Base-by-base conservation (phyloP, 352 stramenopile species). In the Phytopythium boreale region DNA sequence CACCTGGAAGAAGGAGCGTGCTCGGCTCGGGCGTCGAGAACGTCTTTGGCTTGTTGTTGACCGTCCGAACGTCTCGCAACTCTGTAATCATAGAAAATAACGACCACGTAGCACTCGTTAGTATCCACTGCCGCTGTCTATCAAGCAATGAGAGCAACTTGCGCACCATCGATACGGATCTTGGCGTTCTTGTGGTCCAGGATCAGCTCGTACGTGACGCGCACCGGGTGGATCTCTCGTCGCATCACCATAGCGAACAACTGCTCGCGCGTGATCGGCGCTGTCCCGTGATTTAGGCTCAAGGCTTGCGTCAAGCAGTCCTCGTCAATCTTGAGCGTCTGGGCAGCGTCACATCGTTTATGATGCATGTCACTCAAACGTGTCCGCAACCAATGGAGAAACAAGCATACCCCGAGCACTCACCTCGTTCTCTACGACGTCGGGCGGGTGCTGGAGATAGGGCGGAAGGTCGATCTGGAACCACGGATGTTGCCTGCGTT, bases 151-250 rank as follows among this genome's bases (percentile, higher is more conserved):
- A 55, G 41, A 12, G 20, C 8, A 60, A 46, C 14, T 12, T 22
- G 61, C 69, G 44, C 41, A 94, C 86, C 86, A 58, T 92, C 82
- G 31, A 98, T 95, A 43, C 96, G 89, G 49, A 98, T 94, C 62
- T 96, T 93, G 8, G 96, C 97, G 57, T 98, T 97, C 77, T 99
- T 99, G 76, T 99, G 96, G 74, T 99, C 97, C 43, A 99, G 81
- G 59, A 99, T 96, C 8, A 99, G 80, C 69, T 99, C 97, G 73
- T 99, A 99, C 6, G 93, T 89, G 70, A 98, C 97, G 50, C 94
- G 93, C 60, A 99, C 71, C 56, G 87, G 81, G 46, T 89, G 76
- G 43, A 63, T 86, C 61, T 91, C 80, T 70, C 79, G 72, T 43
- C 78, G 77, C 51, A 81, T 75, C 7, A 91, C 61, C 53, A 93